Evolutionary conservation across 345 rosid species (phyloP).

Genomic region (Moricandia moricandioides): DNA sequence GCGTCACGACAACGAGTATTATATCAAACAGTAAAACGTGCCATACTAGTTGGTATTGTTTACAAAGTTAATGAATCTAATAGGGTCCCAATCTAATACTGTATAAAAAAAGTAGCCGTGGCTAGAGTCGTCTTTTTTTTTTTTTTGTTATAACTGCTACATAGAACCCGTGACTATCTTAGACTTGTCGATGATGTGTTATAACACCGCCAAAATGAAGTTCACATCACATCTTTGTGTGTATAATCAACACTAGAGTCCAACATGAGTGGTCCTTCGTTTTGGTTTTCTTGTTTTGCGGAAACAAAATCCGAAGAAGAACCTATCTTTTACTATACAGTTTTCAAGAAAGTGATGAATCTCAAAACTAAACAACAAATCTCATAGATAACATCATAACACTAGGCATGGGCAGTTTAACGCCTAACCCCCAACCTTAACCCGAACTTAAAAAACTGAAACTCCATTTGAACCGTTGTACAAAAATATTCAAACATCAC

Average conservation of each 20-base stretch:
- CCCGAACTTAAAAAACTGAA: too few relatives aligned
- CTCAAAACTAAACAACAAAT: too few relatives aligned
- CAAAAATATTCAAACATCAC: too few relatives aligned
- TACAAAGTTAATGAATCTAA: neutral
- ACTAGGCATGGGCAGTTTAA: too few relatives aligned
- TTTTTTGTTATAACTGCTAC: neutral
- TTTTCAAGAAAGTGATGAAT: too few relatives aligned
- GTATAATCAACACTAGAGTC: conserved; percentile 9
- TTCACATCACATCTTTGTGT: neutral
- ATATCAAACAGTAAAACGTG: conserved; percentile 18
- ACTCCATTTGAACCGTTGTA: too few relatives aligned
- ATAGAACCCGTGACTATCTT: conserved; percentile 15
- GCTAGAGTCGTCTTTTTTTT: neutral
- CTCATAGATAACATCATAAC: too few relatives aligned
- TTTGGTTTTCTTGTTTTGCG: conserved; percentile 18
- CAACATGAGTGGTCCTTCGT: conserved; percentile 18
- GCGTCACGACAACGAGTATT: conserved; percentile 16
- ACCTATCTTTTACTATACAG: neutral
- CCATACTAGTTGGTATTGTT: conserved; percentile 16
- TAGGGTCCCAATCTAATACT: neutral
- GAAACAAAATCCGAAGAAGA: neutral
- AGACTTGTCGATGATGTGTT: conserved; percentile 13
- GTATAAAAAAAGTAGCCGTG: conserved; percentile 10
- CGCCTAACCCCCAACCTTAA: too few relatives aligned
- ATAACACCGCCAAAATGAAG: conserved; percentile 18